Base-by-base conservation (phyloP, 169 alveolate species). In the Plasmodium gonderi region DNA sequence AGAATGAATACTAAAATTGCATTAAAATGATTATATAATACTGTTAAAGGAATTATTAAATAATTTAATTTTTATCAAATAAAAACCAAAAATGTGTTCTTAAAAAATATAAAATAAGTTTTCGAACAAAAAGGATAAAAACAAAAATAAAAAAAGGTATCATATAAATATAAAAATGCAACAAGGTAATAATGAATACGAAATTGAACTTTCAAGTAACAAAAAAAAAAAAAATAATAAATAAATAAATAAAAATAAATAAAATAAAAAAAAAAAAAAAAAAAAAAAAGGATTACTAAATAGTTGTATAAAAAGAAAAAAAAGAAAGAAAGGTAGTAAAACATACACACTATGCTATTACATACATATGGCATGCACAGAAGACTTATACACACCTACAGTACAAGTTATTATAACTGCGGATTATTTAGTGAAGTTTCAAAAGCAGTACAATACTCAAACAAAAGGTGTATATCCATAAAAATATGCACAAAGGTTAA, bases 151-250 rank as follows among this genome's bases (percentile, higher is more conserved):
- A 33, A 20, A 44, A 79, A 51, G 44, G 29, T 36, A 4, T 14
- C 69, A 44, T 14, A 20, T 33, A 38, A 14, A 40, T 54, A 20
- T 17, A 54, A 79, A 79, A 54, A 23, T 20, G 67, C 14, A n/a
- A 72, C 42, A 79, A 79, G 33, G 44, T 42, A 42, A 23, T 51
- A 17, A 79, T 79, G 67, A 33, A 79, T 51, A 60, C 38, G 42
- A 11, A 76, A 26, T 76, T 76, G 72, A 76, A 0, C 83, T 42
- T 45, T 76, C 44, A 76, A n/a, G 72, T 76, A 29, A 76, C 72
- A 60, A 47, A 77, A 77, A 77, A 77, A 40, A 45, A 64, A 40
- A 40, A 74, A 74, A 74, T n/a, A 40, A 38, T 38, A 40, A 42
- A 74, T 6, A 33, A 74, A 38, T n/a, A 38, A 40, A 74, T 40